Conservation (phyloP, 768 basidiomycete genomes). For the Leccinum pellstonianum region DNA sequence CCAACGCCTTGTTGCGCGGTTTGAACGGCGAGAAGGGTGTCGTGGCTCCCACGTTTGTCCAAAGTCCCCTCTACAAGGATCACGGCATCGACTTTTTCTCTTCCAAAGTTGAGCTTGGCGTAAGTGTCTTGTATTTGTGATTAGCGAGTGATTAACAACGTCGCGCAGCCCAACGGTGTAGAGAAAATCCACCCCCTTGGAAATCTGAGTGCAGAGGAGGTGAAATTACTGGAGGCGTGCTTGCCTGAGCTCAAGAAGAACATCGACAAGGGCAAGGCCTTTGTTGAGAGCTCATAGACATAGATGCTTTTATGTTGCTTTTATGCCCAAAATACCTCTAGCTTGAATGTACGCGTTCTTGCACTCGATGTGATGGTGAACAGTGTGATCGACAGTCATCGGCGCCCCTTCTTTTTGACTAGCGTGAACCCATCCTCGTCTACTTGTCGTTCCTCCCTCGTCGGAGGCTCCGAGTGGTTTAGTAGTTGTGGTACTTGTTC, state of each 20-base stretch:
- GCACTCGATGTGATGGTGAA: neutral
- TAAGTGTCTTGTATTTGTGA: conserved; percentile 38
- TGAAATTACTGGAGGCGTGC: conserved; percentile 84
- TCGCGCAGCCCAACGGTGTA: conserved; percentile 71
- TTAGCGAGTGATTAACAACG: conserved; percentile 8
- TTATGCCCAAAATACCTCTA: conserved; percentile 22
- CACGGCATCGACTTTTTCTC: conserved; percentile 96
- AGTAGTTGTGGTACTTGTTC: conserved; percentile 58
- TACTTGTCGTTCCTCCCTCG: conserved; percentile 61
- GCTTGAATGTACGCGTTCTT: conserved; percentile 11
- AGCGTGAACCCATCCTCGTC: conserved; percentile 93
- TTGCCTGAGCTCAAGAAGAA: conserved; percentile 95
- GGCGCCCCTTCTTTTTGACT: conserved; percentile 59
- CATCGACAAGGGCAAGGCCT: conserved; percentile 91
- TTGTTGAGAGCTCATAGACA: conserved; percentile 48
- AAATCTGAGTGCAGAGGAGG: conserved; percentile 72
- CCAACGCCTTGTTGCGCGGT: conserved; percentile 58
- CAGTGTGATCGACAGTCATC: conserved; percentile 24
- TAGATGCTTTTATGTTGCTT: conserved; percentile 7
- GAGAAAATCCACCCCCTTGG: conserved; percentile 91
- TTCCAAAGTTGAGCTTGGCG: conserved; percentile 89
- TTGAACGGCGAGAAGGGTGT: conserved; percentile 67
- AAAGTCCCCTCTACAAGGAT: conserved; percentile 80
- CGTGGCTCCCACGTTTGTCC: conserved; percentile 82
- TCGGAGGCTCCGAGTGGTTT: conserved; percentile 33